Evolutionary conservation across 345 rosid species (phyloP).

Genomic region (Arabis alpina): DNA sequence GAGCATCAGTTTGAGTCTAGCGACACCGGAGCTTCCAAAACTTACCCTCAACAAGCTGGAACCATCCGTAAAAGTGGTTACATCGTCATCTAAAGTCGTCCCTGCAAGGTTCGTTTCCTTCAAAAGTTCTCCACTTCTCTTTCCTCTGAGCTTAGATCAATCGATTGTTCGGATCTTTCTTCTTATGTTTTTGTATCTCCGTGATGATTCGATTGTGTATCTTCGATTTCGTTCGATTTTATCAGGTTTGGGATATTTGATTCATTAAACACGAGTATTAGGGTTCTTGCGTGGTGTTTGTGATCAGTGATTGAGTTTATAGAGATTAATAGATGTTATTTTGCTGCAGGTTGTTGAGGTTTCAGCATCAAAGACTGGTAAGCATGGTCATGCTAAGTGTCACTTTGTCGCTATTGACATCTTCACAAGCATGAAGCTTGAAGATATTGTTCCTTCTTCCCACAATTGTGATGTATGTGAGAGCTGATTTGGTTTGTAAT

Average conservation of each 20-base stretch:
- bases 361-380: constrained; percentile 80
- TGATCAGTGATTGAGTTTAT: too few relatives aligned
- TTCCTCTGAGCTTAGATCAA: constrained; percentile 8
- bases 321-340: neutral
- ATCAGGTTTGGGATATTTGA: neutral
- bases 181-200: neutral
- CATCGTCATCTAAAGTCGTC: constrained; percentile 65
- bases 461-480: constrained; percentile 73
- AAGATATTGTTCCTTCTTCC: constrained; percentile 82
- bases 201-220: neutral
- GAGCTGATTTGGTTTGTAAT: neutral
- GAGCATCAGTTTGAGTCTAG: constrained; percentile 73
- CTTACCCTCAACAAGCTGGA: constrained; percentile 73
- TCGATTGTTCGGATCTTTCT: neutral
- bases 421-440: constrained; percentile 74
- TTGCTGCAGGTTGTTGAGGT: constrained; percentile 72
- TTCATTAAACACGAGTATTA: too few relatives aligned
- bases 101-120: constrained; percentile 52
- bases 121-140: too few relatives aligned
- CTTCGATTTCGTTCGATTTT: too few relatives aligned
- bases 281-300: neutral
- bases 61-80: constrained; percentile 68
- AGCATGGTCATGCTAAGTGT: constrained; percentile 88
- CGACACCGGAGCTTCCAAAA: constrained; percentile 76
- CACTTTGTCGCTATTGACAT: constrained; percentile 84